phyloP scores from a whole-genome alignment of 1,139 yeast genomes.

The Zygosaccharomyces sapae region DNA sequence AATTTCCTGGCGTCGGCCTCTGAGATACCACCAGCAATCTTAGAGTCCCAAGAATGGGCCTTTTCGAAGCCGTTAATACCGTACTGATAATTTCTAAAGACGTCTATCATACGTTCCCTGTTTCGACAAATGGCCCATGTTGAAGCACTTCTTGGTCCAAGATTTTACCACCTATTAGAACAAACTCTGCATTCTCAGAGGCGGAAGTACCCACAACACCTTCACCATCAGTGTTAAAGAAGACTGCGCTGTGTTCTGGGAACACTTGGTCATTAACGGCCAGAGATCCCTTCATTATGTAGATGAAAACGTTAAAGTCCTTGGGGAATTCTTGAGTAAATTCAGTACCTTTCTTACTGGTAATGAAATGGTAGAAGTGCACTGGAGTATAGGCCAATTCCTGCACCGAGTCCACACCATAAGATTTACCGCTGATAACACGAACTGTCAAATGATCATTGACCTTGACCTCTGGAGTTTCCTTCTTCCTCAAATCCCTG shows the following conservation, averaged over 20 bases:
- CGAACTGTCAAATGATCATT: slow-evolving; percentile 65
- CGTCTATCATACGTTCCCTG: slow-evolving; percentile 58
- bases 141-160: slow-evolving; percentile 76
- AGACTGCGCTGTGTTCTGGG: slow-evolving; percentile 51
- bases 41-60: slow-evolving; percentile 62
- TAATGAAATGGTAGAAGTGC: slow-evolving; percentile 63
- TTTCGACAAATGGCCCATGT: slow-evolving; percentile 85
- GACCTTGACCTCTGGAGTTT: slow-evolving; percentile 67
- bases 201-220: slow-evolving; percentile 48
- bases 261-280: slow-evolving; percentile 46
- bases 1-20: slow-evolving; percentile 16
- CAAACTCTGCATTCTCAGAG: slow-evolving; percentile 44
- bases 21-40: slow-evolving; percentile 57
- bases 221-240: slow-evolving; percentile 66
- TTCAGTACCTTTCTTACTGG: slow-evolving; percentile 60
- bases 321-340: slow-evolving; percentile 60
- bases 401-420: slow-evolving; percentile 68
- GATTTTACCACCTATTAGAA: slow-evolving; percentile 71
- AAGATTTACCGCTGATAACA: slow-evolving; percentile 72
- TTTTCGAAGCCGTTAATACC: slow-evolving; percentile 73
- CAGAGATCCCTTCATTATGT: slow-evolving; percentile 63
- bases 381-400: slow-evolving; percentile 85
- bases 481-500: slow-evolving; percentile 68
- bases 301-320: slow-evolving; percentile 69
- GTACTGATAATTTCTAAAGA: slow-evolving; percentile 65